Conservation (phyloP, 2,329 filamentous ascomycete species). For the Pyrenophora graminea region DNA sequence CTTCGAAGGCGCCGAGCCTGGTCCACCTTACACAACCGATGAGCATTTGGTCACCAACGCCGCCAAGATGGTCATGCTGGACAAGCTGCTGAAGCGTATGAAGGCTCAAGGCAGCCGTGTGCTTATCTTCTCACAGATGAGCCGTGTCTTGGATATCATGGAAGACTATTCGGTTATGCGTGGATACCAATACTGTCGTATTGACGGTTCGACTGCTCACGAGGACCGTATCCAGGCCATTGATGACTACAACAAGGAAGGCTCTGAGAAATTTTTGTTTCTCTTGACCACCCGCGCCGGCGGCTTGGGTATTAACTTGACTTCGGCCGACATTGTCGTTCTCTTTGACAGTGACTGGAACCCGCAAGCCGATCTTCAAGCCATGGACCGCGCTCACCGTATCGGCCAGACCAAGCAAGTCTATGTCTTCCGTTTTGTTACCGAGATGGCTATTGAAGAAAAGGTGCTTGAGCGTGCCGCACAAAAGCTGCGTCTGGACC, state of each 20-base stretch:
- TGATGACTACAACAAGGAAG: slow-evolving; percentile 96
- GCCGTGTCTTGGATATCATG: slow-evolving; percentile 90
- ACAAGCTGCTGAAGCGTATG: slow-evolving; percentile 85
- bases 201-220: slow-evolving; percentile 94
- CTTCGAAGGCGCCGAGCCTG: slow-evolving; percentile 95
- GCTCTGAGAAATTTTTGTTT: slow-evolving; percentile 87
- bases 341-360: slow-evolving; percentile 99
- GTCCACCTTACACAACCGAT: slow-evolving; percentile 96
- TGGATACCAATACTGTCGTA: slow-evolving; percentile 93
- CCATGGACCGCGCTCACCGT: slow-evolving; percentile 97
- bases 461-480: slow-evolving; percentile 96
- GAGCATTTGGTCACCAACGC: slow-evolving; percentile 93
- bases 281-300: slow-evolving; percentile 92
- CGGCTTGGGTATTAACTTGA: slow-evolving; percentile 95
- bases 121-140: slow-evolving; percentile 99
- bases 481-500: slow-evolving; percentile 93
- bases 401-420: slow-evolving; percentile 99
- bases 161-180: slow-evolving; percentile 98
- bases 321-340: slow-evolving; percentile 91
- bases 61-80: slow-evolving; percentile 96
- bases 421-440: slow-evolving; percentile 93
- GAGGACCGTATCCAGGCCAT: slow-evolving; percentile 97
- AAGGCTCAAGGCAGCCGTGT: slow-evolving; percentile 87
- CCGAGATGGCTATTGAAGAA: slow-evolving; percentile 97
- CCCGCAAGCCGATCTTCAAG: slow-evolving; percentile 95